Conservation (phyloP, 345 rosid species). For the Camelina laxa region DNA sequence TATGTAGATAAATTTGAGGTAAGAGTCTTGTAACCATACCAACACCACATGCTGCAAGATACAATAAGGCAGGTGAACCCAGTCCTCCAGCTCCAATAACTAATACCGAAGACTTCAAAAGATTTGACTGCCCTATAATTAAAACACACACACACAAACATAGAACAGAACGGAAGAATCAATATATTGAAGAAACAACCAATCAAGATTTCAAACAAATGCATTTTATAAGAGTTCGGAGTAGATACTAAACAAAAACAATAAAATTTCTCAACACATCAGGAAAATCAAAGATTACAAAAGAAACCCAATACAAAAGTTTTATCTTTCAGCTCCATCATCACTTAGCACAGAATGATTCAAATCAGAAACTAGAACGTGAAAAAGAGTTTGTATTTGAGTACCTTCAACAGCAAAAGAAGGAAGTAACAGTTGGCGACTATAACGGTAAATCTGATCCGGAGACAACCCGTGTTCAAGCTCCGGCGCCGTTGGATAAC, state of each 20-base stretch:
- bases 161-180: not conserved
- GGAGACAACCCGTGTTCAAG: conserved; percentile 60
- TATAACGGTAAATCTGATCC: conserved; percentile 80
- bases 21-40: conserved; percentile 51
- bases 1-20: not conserved
- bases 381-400: not conserved
- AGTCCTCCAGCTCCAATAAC: conserved; percentile 97
- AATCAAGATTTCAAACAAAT: not conserved
- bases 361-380: not conserved
- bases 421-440: conserved; percentile 93
- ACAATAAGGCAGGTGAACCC: conserved; percentile 86
- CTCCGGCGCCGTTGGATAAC: conserved; percentile 39
- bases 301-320: conserved; percentile 9
- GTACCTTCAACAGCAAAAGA: conserved; percentile 86
- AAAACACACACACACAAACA: conserved; percentile 13
- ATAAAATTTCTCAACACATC: not conserved
- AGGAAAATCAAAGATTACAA: not conserved
- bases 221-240: not conserved
- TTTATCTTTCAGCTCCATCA: conserved; percentile 22
- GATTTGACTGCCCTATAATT: conserved; percentile 71
- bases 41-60: conserved; percentile 92
- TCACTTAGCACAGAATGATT: not conserved
- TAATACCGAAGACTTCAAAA: conserved; percentile 76
- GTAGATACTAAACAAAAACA: not conserved
- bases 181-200: no score